Conservation (phyloP, 371 early-diverging fungal genomes). For the Massospora cicadina region DNA sequence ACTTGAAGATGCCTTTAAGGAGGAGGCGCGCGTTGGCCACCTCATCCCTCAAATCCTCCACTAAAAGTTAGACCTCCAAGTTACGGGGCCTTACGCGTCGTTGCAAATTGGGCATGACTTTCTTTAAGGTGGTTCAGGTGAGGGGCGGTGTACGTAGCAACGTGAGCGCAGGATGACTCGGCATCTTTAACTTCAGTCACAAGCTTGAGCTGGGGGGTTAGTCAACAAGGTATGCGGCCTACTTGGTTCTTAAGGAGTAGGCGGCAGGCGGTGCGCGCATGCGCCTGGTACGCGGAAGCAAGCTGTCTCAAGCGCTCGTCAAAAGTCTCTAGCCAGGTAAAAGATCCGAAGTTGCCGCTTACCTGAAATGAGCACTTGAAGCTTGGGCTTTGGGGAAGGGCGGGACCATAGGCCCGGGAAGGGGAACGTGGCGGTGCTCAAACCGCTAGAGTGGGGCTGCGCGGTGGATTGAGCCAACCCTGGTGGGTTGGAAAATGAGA, state of each 20-base stretch:
- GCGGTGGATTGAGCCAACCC: too few relatives aligned
- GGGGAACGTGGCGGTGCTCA: too few relatives aligned
- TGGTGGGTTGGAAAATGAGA: neutral
- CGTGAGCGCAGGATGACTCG: neutral
- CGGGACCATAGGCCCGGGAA: neutral
- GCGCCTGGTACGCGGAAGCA: neutral
- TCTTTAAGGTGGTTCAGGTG: constrained; percentile 2
- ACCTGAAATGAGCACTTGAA: neutral
- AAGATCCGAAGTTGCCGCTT: neutral
- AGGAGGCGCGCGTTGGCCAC: neutral
- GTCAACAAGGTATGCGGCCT: neutral
- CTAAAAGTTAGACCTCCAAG: neutral
- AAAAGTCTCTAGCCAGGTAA: neutral
- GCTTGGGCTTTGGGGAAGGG: neutral
- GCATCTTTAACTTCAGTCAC: neutral
- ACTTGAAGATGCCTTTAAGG: constrained; percentile 1
- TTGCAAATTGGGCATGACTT: neutral
- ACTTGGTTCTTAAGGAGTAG: constrained; percentile 2
- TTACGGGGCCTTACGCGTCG: neutral
- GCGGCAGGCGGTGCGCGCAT: neutral
- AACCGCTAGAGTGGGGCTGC: neutral
- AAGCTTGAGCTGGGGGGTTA: neutral
- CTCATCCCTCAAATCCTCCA: neutral
- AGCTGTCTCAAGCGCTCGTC: neutral
- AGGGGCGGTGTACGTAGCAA: neutral